phyloP scores from a whole-genome alignment of 2,329 filamentous ascomycete genomes.

The Paecilomyces fulvus region DNA sequence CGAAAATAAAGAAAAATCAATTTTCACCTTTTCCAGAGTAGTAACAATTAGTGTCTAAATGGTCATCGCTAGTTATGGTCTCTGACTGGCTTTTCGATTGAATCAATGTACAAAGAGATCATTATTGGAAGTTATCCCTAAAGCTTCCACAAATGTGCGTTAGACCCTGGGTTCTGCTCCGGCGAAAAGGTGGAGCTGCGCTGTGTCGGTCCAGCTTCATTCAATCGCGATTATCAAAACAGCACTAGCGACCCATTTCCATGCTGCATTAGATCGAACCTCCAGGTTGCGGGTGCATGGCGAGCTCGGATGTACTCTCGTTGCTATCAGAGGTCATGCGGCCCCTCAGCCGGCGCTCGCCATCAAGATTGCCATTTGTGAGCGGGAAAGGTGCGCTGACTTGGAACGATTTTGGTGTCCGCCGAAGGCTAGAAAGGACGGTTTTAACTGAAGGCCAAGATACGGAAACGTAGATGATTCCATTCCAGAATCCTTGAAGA shows the following conservation, averaged over 20 bases:
- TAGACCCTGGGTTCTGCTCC: too few species aligned
- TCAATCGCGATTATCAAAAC: neutral
- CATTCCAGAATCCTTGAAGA: constrained; percentile 79
- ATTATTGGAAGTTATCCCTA: too few species aligned
- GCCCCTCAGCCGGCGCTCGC: neutral
- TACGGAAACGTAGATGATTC: constrained; percentile 64
- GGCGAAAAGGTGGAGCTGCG: neutral
- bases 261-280: neutral
- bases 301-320: neutral
- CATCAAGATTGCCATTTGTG: neutral
- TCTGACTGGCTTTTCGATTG: too few species aligned
- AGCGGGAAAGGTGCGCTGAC: neutral
- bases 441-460: constrained; percentile 56
- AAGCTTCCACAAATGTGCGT: too few species aligned
- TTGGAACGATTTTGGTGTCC: neutral
- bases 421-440: neutral
- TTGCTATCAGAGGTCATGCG: neutral
- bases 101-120: too few species aligned
- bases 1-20: too few species aligned
- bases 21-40: too few species aligned
- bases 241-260: neutral
- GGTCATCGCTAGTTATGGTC: too few species aligned
- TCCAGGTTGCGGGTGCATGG: neutral
- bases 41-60: too few species aligned
- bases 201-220: neutral